Base-by-base conservation (phyloP, 106 monocot species). In the Triglochin maritima region DNA sequence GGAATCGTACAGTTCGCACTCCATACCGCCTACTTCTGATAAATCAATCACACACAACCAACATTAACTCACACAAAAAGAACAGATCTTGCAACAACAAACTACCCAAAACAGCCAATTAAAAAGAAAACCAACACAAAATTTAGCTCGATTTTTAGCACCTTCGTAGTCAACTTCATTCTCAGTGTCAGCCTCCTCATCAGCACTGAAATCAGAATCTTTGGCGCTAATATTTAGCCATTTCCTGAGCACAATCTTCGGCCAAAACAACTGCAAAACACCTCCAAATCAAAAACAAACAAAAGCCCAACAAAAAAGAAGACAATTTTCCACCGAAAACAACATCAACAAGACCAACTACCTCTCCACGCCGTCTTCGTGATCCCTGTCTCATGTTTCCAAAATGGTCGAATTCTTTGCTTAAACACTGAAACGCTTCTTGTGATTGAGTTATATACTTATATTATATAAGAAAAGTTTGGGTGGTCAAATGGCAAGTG, bases 181-280 rank as follows among this genome's bases (percentile, higher is more conserved):
- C 9, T 87, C 90, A 12, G 69, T 78, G 61, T 75, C 66, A 43
- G 72, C 70, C 17, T 80, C 70, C 15, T 85, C 83, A 50, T 90
- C 87, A n/a, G 90, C 85, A 50, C 83, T 85, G 71, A 81, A 95
- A 50, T 95, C 90, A 11, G 81, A 72, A 12, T 73, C 79, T 11
- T 71, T 71, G 57, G 60, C 69, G 47, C 61, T 64, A 52, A 87
- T 76, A 69, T 95, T 90, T 12, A 95, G 90, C 95, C 77, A 87
- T 76, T 95, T 95, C 74, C 65, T 72, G 62, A 95, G 79, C 43
- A 95, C 77, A 16, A 63, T 73, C 73, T 80, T 85, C 6, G 87
- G 81, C 90, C 90, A 85, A 44, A 78, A 90, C 7, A 56, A 53
- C 93, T 94, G 57, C 70, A 67, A 66, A 3, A 48, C 41, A 4